A percentile compares a stretch with the other conserved stretches of the same genome.
phyloP scores from a whole-genome alignment of 2,329 filamentous ascomycete species.

The Ceratocystis destructans region DNA sequence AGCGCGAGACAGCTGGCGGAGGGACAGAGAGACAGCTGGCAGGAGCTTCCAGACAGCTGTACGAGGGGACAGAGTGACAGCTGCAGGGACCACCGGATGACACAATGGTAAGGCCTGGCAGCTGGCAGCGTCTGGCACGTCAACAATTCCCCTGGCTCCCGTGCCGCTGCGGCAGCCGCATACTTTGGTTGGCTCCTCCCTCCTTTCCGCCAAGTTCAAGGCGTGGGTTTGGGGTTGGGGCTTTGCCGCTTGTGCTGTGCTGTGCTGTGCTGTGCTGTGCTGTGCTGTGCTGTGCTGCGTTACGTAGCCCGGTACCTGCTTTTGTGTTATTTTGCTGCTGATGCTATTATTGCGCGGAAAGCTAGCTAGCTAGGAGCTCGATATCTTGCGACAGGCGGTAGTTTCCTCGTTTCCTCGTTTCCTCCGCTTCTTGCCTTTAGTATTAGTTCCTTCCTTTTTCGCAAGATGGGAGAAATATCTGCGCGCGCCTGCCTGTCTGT shows the following conservation, averaged over 20 bases:
- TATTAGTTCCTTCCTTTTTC: background rate
- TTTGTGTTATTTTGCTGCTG: background rate
- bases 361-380: too few species aligned
- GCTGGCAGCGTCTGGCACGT: background rate
- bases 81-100: background rate
- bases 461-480: background rate
- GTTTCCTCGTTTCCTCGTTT: background rate
- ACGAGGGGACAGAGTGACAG: background rate
- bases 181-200: background rate
- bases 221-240: too few species aligned
- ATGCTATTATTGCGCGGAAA: background rate
- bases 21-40: background rate
- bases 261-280: background rate
- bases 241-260: background rate
- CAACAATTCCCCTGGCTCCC: background rate
- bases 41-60: background rate
- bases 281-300: background rate
- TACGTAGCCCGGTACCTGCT: constrained; percentile 1
- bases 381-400: background rate
- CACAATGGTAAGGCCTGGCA: background rate
- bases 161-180: background rate
- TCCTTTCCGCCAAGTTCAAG: background rate
- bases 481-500: background rate
- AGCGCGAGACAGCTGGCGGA: background rate
- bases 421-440: too few species aligned